These are phyloP conservation scores for Tricholoma bakamatsutake DNA, from an alignment of 768 basidiomycete species.

Conservation along the genomic window DNA sequence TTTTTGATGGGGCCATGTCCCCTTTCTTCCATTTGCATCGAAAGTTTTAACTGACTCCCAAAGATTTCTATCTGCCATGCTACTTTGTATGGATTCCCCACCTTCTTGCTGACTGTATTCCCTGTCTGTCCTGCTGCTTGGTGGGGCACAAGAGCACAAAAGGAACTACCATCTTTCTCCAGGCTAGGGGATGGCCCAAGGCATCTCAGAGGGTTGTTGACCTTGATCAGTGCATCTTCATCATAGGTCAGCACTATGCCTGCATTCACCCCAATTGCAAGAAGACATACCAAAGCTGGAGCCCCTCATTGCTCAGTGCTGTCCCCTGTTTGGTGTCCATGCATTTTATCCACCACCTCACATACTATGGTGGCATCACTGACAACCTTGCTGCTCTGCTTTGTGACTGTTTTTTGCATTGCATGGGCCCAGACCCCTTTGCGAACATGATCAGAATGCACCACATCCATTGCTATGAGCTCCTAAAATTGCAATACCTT, in stretches of 20 bases:
- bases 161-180: slow-evolving; percentile 5
- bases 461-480: slow-evolving; percentile 11
- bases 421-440: slow-evolving; percentile 20
- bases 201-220: slow-evolving; percentile 10
- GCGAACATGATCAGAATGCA: slow-evolving; percentile 13
- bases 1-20: too few species aligned
- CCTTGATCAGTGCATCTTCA: slow-evolving; percentile 9
- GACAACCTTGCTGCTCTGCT: slow-evolving; percentile 14
- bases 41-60: slow-evolving; percentile 4
- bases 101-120: slow-evolving; percentile 6
- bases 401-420: slow-evolving; percentile 14
- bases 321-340: not conserved
- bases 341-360: slow-evolving; percentile 17
- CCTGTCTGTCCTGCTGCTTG: slow-evolving; percentile 10
- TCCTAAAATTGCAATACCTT: not conserved
- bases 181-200: slow-evolving; percentile 9
- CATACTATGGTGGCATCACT: slow-evolving; percentile 14
- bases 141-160: slow-evolving; percentile 1
- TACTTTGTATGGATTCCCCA: slow-evolving; percentile 15
- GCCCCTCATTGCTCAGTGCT: not conserved
- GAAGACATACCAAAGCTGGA: slow-evolving; percentile 8
- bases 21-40: not conserved
- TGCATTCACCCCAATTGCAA: not conserved
- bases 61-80: slow-evolving; percentile 7
- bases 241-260: slow-evolving; percentile 11